These are phyloP conservation scores for Nidularia pulvinata DNA, from an alignment of 768 basidiomycete genomes.

Conservation along the genomic window DNA sequence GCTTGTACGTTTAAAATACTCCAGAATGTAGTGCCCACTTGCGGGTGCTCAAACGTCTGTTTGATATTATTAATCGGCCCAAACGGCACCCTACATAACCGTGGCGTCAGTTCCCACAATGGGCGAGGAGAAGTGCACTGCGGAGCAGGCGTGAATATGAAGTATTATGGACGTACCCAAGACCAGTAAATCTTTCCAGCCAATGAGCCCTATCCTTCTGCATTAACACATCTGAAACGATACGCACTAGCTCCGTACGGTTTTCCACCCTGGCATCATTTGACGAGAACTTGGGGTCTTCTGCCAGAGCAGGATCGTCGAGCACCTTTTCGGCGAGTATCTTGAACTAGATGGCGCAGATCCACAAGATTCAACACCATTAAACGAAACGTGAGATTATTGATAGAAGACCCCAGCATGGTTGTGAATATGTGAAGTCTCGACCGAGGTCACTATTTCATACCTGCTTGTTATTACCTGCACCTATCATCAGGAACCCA, in stretches of 20 bases:
- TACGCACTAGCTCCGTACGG: constrained; percentile 63
- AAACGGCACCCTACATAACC: constrained; percentile 62
- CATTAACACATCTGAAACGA: constrained; percentile 64
- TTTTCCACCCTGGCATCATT: constrained; percentile 80
- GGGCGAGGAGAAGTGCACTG: background rate
- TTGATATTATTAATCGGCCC: constrained; percentile 92
- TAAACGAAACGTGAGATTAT: too few species aligned
- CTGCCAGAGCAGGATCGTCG: constrained; percentile 53
- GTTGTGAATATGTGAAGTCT: background rate
- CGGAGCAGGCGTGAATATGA: too few species aligned
- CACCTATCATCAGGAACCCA: constrained; percentile 92
- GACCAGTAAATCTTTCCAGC: constrained; percentile 73
- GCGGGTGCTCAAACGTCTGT: constrained; percentile 89
- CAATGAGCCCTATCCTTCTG: constrained; percentile 66
- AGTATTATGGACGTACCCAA: constrained; percentile 56
- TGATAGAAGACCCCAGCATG: too few species aligned
- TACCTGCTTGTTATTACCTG: constrained; percentile 88
- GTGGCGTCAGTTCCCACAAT: background rate
- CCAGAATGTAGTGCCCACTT: constrained; percentile 34
- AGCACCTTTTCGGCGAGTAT: constrained; percentile 67
- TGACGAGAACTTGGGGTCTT: constrained; percentile 64
- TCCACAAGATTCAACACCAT: too few species aligned
- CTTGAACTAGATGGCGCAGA: constrained; percentile 79
- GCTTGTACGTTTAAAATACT: constrained; percentile 1
- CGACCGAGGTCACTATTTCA: background rate